These are phyloP conservation scores for Microsporum ferrugineum DNA, from an alignment of 2,329 filamentous ascomycete genomes.

Conservation along the genomic window DNA sequence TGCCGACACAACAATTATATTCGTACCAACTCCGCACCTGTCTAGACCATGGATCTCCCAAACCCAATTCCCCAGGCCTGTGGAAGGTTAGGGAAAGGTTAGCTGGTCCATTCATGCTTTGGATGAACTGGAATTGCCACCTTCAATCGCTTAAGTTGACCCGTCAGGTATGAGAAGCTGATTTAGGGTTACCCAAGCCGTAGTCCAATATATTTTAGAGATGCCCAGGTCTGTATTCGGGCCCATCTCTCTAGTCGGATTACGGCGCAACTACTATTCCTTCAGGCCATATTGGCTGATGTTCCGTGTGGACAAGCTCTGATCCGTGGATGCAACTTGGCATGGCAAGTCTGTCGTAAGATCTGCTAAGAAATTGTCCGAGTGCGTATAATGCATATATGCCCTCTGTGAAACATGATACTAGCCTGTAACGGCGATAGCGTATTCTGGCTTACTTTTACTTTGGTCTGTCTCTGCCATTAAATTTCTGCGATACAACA, in stretches of 20 bases:
- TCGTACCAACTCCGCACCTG: neutral
- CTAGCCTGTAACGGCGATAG: neutral
- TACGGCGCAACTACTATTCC: too few relatives aligned
- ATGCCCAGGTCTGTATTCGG: too few relatives aligned
- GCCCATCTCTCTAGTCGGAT: too few relatives aligned
- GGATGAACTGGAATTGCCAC: neutral
- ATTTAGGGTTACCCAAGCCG: too few relatives aligned
- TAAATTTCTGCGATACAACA: too few relatives aligned
- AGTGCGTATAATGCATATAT: neutral
- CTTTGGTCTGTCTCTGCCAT: too few relatives aligned
- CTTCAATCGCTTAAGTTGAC: neutral
- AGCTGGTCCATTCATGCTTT: neutral
- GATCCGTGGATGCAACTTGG: neutral
- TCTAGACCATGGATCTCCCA: neutral
- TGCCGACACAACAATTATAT: too few relatives aligned
- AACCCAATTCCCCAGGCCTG: constrained; percentile 1
- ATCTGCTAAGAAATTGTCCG: neutral
- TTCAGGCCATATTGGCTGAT: neutral
- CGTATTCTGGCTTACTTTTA: too few relatives aligned
- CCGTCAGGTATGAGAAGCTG: too few relatives aligned
- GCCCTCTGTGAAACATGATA: neutral
- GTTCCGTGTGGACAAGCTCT: neutral
- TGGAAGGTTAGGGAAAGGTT: neutral
- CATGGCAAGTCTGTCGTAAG: neutral
- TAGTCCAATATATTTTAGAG: too few relatives aligned